Evolutionary conservation across 345 rosid genomes (phyloP).

Genomic region (Rhodamnia argentea): DNA sequence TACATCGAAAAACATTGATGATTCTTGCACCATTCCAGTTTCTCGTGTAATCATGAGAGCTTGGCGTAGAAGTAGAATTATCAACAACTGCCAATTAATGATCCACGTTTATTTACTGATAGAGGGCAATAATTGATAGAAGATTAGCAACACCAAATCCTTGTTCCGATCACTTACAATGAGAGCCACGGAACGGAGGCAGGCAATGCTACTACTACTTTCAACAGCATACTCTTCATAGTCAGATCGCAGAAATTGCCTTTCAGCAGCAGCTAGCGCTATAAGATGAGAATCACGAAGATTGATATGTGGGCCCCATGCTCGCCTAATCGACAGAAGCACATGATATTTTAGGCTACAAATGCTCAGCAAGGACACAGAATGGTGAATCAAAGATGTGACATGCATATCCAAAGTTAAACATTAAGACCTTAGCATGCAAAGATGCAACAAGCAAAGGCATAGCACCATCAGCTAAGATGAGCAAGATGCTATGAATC

Average conservation of each 20-base stretch:
- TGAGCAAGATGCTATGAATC: not conserved
- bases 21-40: constrained; percentile 30
- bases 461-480: not conserved
- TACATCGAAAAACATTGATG: constrained; percentile 33
- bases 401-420: not conserved
- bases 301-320: constrained; percentile 45
- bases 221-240: constrained; percentile 50
- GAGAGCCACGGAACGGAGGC: constrained; percentile 44
- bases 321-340: constrained; percentile 28
- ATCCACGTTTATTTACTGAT: not conserved
- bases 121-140: not conserved
- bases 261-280: constrained; percentile 47
- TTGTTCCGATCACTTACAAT: constrained; percentile 24
- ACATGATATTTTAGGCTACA: not conserved
- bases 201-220: constrained; percentile 41
- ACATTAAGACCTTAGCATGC: not conserved
- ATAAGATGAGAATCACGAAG: constrained; percentile 47
- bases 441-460: not conserved
- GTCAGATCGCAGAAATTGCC: constrained; percentile 33
- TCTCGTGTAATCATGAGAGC: constrained; percentile 33
- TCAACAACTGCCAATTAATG: constrained; percentile 30
- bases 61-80: constrained; percentile 45
- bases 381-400: not conserved
- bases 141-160: not conserved
- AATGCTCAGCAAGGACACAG: not conserved